phyloP scores from a whole-genome alignment of 2,329 filamentous ascomycete species.

The Aspergillus sp. region DNA sequence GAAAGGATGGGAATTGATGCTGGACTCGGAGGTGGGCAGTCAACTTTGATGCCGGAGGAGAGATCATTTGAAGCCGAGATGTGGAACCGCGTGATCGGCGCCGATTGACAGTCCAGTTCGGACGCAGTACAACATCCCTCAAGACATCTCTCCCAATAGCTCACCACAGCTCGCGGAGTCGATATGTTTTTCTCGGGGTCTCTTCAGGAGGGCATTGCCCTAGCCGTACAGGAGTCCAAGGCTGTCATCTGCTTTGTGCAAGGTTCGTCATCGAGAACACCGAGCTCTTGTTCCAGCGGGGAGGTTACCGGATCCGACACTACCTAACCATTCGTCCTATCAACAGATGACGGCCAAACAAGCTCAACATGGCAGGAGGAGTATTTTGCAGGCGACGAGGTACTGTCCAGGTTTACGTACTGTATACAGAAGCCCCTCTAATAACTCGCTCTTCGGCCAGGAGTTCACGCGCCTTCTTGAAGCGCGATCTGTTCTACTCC shows the following conservation, averaged over 20 bases:
- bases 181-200: slow-evolving; percentile 81
- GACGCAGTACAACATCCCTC: neutral
- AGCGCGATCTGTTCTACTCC: slow-evolving; percentile 69
- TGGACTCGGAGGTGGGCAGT: neutral
- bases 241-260: slow-evolving; percentile 84
- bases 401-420: slow-evolving; percentile 36
- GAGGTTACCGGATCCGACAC: neutral
- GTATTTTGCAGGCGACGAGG: slow-evolving; percentile 61
- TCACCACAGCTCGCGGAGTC: slow-evolving; percentile 13
- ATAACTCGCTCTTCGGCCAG: slow-evolving; percentile 13
- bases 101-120: slow-evolving; percentile 10
- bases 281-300: too few relatives aligned
- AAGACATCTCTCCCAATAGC: neutral
- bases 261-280: slow-evolving; percentile 55
- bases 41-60: slow-evolving; percentile 24
- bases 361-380: slow-evolving; percentile 75
- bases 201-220: slow-evolving; percentile 77
- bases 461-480: slow-evolving; percentile 63
- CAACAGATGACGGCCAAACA: slow-evolving; percentile 68
- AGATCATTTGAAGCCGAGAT: neutral
- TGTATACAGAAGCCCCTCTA: neutral
- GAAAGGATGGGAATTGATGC: neutral
- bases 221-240: slow-evolving; percentile 75
- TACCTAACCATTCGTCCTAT: slow-evolving; percentile 9
- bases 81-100: slow-evolving; percentile 22